Evolutionary conservation across 2,329 filamentous ascomycete species (phyloP), one percentile per base, ranked within the genome.

Genomic region (Cercospora sesami): DNA sequence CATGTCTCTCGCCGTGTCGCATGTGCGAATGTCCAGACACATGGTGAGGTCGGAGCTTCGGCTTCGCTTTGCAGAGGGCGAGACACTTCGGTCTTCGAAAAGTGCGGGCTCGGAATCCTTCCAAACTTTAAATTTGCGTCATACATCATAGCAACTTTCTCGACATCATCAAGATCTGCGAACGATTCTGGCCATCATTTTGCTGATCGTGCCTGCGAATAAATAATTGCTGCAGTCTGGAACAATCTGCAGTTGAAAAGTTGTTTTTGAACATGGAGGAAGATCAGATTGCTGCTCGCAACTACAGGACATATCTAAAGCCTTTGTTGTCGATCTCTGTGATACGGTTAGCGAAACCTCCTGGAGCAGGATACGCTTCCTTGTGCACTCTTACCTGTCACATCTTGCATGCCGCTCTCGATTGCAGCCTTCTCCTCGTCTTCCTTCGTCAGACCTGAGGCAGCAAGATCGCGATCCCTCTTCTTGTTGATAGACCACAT

Each of bases 401-500:
- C 78, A 74, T 87, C 85, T 69, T 82, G 78, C 85, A 87, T 86
- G 1, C 85, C 85, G 64, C 78, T 80, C 73, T 87, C 85, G 36
- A 87, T 81, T 0, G 83, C 85, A 48, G 83, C 81, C 59, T 79
- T 81, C 72, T 85, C 84, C 53, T 83, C 80, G 33, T 83, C 81
- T 4, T 79, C 78, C 21, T 71, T 72, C 7, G 74, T 68, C 26
- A 71, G 65, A 3, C 78, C 78, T 42, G 74, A 74, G 21, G 71
- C 66, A 1, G 75, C 78, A 4, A 80, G 82, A 53, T 83, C 82
- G 0, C 81, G 75, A 74, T 88, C 86, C 26, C 86, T 78, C 67
- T 81, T 82, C 75, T 84, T 85, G 75, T 88, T 88, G 14, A 81
- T 81, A 1, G 77, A 73, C 72, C 79, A 85, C 86, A 87, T 87